These are phyloP conservation scores for Raphanus hybrid DNA, from an alignment of 441 rosid genomes.

Conservation along the genomic window DNA sequence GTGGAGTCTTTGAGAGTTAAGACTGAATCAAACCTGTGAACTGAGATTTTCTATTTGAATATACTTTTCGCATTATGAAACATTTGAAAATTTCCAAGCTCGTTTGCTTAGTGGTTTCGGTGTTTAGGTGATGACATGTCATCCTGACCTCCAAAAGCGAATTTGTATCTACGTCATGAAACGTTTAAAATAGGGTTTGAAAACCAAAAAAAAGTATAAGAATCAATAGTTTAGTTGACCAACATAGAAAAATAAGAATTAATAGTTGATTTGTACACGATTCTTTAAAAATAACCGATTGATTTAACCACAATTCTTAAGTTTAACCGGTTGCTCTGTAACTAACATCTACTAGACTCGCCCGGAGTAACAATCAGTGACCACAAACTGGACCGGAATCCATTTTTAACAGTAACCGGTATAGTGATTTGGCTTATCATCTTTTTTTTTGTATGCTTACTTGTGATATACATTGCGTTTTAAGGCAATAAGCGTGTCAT, in stretches of 20 bases:
- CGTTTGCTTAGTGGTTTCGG: constrained; percentile 29
- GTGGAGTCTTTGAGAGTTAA: constrained; percentile 25
- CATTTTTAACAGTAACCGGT: not conserved
- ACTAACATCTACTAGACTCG: not conserved
- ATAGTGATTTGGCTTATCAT: not conserved
- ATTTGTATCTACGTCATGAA: constrained; percentile 8
- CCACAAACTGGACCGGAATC: not conserved
- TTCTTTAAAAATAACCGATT: not conserved
- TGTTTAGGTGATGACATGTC: constrained; percentile 20
- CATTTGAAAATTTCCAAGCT: constrained; percentile 36
- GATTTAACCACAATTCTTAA: not conserved
- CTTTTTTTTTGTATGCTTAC: not conserved
- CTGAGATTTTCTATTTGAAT: not conserved
- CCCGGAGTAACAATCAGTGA: not conserved
- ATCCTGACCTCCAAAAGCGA: not conserved
- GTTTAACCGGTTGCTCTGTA: constrained; percentile 4
- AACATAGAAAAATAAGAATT: not conserved
- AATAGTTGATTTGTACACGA: not conserved
- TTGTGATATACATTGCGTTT: constrained; percentile 22
- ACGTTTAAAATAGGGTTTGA: constrained; percentile 2
- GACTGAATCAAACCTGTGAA: constrained; percentile 37
- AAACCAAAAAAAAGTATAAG: constrained; percentile 6
- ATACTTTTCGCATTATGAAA: constrained; percentile 16
- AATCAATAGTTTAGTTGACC: not conserved
- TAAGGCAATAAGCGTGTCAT: constrained; percentile 39